Percentiles rank a stretch among this genome's conserved stretches.
These are phyloP conservation scores for Raffaelea albimanens DNA, from an alignment of 2,329 filamentous ascomycete species.

Conservation along the genomic window DNA sequence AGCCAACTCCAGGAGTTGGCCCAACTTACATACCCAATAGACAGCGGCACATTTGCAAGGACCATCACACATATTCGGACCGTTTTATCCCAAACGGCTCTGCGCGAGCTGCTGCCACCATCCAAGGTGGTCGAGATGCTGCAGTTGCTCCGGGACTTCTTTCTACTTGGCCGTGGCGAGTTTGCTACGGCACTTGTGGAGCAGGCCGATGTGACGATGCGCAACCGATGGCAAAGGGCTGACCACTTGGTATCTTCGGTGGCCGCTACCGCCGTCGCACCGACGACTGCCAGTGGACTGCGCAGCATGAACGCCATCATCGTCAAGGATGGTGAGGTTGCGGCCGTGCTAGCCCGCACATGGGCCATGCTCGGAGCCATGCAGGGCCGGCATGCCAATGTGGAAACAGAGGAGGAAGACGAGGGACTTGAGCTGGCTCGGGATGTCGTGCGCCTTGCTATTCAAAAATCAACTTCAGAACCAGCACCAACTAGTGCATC, in stretches of 20 bases:
- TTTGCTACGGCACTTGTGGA: slow-evolving; percentile 81
- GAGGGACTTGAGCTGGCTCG: slow-evolving; percentile 77
- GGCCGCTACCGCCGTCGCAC: neutral
- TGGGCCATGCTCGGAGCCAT: slow-evolving; percentile 74
- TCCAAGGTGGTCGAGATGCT: slow-evolving; percentile 68
- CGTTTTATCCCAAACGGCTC: slow-evolving; percentile 72
- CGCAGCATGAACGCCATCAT: slow-evolving; percentile 50
- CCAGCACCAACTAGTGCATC: no score
- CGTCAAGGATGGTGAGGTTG: slow-evolving; percentile 81
- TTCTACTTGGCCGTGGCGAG: slow-evolving; percentile 78
- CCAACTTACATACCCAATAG: slow-evolving; percentile 63
- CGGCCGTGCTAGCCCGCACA: slow-evolving; percentile 63
- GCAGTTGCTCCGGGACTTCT: slow-evolving; percentile 72
- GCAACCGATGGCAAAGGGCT: slow-evolving; percentile 60
- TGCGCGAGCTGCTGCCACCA: slow-evolving; percentile 74
- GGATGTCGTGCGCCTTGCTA: slow-evolving; percentile 60
- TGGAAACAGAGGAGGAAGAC: slow-evolving; percentile 58
- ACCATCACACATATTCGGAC: slow-evolving; percentile 68
- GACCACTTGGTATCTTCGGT: slow-evolving; percentile 34
- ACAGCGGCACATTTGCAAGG: slow-evolving; percentile 57
- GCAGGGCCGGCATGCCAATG: slow-evolving; percentile 58
- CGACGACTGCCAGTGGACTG: slow-evolving; percentile 24
- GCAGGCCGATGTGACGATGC: slow-evolving; percentile 72
- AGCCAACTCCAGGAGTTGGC: slow-evolving; percentile 62
- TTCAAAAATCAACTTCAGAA: slow-evolving; percentile 38